Base-by-base conservation (phyloP, 2,329 filamentous ascomycete genomes). In the Epichloe sp. region DNA sequence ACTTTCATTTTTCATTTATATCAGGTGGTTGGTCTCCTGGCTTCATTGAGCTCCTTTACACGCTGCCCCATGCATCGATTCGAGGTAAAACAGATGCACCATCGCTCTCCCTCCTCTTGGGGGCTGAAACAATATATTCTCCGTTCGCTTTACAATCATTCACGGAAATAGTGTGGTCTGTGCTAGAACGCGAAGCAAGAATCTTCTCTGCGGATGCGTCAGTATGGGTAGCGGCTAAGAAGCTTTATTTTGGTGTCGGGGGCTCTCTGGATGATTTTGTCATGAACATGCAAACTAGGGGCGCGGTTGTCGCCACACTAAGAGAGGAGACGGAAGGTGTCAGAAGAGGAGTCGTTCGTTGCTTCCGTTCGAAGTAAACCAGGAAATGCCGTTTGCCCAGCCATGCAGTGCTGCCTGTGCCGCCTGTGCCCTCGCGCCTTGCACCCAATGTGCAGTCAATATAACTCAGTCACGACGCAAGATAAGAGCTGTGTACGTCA, bases 91-190 rank as follows among this genome's bases (percentile, higher is more conserved):
- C 48, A 26, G 15, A 14, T 8, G 7, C 41, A 6, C 12, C 57
- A 1, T 19, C 58, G 5, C 47, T 51, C 42, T 76, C 74, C 14
- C 66, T 86, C 2, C 69, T 90, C 5, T 68, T 93, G 2, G 87
- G 83, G 0, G 85, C 86, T 1, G 87, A 93, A 66, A 93, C 87
- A 0, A 91, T 93, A 44, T 93, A 93, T 67, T 88, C 83, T 2
- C 86, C 85, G 0, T 80, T 82, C 52, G 83, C 85, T 0, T 74
- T 89, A 21, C 69, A 71, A 37, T 75, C 80, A 0, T 93, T 91
- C 61, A 79, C 82, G 1, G 78, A 84, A 40, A 81, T 82, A 4
- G 70, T 89, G 12, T 73, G 84, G 42, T 68, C 68, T 4, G 68
- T 87, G 15, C 68, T 89, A 44, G 62, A 71, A 19, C 66, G 68